Conservation (phyloP, 192 early-diverging fungal genomes). For the Coemansia furcata region DNA sequence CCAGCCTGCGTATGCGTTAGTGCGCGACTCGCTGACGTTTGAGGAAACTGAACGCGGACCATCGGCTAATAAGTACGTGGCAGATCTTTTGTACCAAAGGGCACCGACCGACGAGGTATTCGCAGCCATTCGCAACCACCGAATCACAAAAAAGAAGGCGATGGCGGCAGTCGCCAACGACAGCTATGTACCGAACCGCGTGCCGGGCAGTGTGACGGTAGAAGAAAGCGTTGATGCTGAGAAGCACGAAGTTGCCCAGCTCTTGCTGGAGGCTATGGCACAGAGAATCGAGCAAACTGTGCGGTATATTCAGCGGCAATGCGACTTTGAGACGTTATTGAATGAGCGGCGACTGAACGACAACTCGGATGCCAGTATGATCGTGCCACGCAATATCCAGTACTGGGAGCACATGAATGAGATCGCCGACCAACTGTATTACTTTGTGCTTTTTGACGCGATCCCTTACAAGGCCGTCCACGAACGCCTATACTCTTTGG, state of each 20-base stretch:
- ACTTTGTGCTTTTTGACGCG: slow-evolving; percentile 60
- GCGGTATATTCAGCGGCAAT: slow-evolving; percentile 44
- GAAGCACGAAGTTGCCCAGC: slow-evolving; percentile 29
- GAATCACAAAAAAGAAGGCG: slow-evolving; percentile 45
- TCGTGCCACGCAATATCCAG: slow-evolving; percentile 64
- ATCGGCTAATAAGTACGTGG: slow-evolving; percentile 58
- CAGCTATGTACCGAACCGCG: slow-evolving; percentile 39
- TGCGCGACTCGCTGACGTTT: slow-evolving; percentile 61
- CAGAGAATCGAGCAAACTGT: slow-evolving; percentile 42
- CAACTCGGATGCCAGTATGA: slow-evolving; percentile 54
- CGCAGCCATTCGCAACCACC: slow-evolving; percentile 57
- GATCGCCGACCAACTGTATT: slow-evolving; percentile 73
- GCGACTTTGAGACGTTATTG: slow-evolving; percentile 53
- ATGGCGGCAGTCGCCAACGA: slow-evolving; percentile 43
- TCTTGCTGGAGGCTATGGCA: slow-evolving; percentile 47
- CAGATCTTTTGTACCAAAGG: slow-evolving; percentile 69
- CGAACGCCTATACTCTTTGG: slow-evolving; percentile 55
- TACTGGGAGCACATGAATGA: slow-evolving; percentile 77
- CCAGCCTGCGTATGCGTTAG: slow-evolving; percentile 57
- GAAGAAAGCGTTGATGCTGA: slow-evolving; percentile 28
- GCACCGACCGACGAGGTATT: slow-evolving; percentile 73
- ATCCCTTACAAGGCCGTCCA: slow-evolving; percentile 60
- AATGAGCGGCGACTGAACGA: slow-evolving; percentile 36
- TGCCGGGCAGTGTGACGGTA: neutral
- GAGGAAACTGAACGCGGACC: slow-evolving; percentile 53